phyloP scores from a whole-genome alignment of 192 early-diverging fungal species.

The Kickxella alabastrina region DNA sequence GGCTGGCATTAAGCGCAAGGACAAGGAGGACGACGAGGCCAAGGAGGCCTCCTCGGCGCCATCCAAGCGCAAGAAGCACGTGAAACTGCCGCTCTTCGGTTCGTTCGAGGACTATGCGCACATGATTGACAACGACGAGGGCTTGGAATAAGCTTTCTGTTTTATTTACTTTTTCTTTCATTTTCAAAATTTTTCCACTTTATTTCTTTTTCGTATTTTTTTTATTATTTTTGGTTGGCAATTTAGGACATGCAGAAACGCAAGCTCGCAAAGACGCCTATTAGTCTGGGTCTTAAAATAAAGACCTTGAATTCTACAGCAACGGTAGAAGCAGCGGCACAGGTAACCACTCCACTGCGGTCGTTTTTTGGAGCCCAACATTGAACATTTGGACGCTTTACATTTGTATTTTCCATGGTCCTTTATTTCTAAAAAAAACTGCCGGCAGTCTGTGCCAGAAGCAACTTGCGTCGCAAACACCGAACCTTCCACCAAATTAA shows the following conservation, averaged over 20 bases:
- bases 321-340: neutral
- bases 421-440: neutral
- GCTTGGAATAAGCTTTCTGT: slow-evolving; percentile 17
- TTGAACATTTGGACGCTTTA: no score
- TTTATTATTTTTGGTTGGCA: neutral
- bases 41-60: slow-evolving; percentile 11
- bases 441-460: no score
- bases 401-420: neutral
- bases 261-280: slow-evolving; percentile 15
- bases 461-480: no score
- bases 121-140: slow-evolving; percentile 45
- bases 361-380: no score
- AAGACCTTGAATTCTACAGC: no score
- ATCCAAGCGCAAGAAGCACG: slow-evolving; percentile 56
- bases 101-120: slow-evolving; percentile 69
- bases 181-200: neutral
- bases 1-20: slow-evolving; percentile 39
- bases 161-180: neutral
- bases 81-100: slow-evolving; percentile 62
- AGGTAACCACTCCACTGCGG: no score
- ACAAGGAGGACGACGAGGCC: slow-evolving; percentile 26
- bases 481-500: no score
- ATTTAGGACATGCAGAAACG: slow-evolving; percentile 32
- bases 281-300: slow-evolving; percentile 13
- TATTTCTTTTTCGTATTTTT: slow-evolving; percentile 2